Conservation (phyloP, 306 rosid genomes). For the Sicyos edulis region DNA sequence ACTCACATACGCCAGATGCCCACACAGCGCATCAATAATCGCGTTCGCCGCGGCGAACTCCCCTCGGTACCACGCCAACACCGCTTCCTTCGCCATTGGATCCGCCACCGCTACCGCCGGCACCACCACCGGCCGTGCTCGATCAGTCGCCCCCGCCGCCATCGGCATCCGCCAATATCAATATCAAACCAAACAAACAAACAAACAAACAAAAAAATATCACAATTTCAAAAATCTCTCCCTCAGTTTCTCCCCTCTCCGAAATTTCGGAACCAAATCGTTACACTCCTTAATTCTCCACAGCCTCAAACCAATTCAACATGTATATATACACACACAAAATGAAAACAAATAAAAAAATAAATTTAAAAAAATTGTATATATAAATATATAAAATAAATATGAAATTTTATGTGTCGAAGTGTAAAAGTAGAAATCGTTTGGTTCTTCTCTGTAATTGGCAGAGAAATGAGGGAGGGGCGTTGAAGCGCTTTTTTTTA, state of each 20-base stretch:
- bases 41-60: conserved; percentile 98
- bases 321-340: not conserved
- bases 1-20: conserved; percentile 48
- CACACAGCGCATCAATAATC: conserved; percentile 74
- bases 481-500: not conserved
- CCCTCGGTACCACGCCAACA: conserved; percentile 80
- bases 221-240: not conserved
- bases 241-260: not conserved
- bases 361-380: too few species aligned
- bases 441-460: conserved; percentile 12
- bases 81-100: conserved; percentile 62
- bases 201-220: not conserved
- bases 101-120: conserved; percentile 56
- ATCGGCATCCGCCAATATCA: conserved; percentile 35
- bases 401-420: too few species aligned
- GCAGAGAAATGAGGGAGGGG: conserved; percentile 11
- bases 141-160: conserved; percentile 64
- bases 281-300: not conserved
- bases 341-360: not conserved
- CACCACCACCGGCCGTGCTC: conserved; percentile 26
- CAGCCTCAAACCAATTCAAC: not conserved
- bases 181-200: not conserved
- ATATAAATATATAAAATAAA: not conserved
- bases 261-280: conserved; percentile 1
- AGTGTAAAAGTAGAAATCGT: conserved; percentile 8